Evolutionary conservation across 148 eudicot species (phyloP), one percentile per base, ranked within the genome.

Genomic region (Vaccinium macrocarpon): DNA sequence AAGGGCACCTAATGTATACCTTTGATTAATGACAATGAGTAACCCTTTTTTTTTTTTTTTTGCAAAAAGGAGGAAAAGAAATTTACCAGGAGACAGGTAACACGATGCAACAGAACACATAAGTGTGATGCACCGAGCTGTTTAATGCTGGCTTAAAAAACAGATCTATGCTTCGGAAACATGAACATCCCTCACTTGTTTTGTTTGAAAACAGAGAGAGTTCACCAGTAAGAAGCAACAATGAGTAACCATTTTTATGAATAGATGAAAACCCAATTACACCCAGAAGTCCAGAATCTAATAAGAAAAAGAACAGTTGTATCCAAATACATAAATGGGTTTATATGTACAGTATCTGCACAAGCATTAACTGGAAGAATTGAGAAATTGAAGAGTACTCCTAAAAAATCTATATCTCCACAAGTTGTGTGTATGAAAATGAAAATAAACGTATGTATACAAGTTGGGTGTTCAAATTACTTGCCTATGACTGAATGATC

Each of bases 201-300:
- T 27, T 46, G 42, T 27, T 4, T n/a, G 23, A 64, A 6, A 78
- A 56, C 81, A 55, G 16, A 55, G 81, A 56, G 81, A 56, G 68
- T 79, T 79, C 81, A 29, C 81, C 64, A 79, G 82, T 79, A 29
- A 53, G 81, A 79, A 79, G 81, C 81, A 79, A 79, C 82, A 51
- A 35, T 35, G 38, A 73, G 38, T 16, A 70, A 42, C 25, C 71
- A 29, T 16, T 19, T 27, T 25, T 21, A 78, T 50, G 32, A 38
- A 35, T 35, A 42, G 27, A 76, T 14, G 29, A 76, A 49, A 10
- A 21, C 55, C 78, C 79, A 76, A 76, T 70, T 29, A 76, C 55
- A 76, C 4, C 77, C 16, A 48, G 56, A 70, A 70, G 42, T 11
- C 55, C 55, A 52, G 55, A 52, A 52, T 52, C 55, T 52, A 52